Base-by-base conservation (phyloP, 73 alveolate genomes). In the Paramecium caudatum region DNA sequence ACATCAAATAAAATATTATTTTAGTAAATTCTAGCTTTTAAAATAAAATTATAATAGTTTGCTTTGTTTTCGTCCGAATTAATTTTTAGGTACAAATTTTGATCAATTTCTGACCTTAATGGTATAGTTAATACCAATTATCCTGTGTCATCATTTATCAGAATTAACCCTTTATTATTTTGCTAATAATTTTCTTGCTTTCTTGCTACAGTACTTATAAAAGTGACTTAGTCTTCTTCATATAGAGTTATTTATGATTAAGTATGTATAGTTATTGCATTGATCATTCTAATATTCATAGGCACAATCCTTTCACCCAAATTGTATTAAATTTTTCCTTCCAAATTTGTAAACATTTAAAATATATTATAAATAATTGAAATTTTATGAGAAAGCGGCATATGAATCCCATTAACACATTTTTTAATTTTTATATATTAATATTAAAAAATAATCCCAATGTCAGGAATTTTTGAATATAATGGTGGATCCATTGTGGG, bases 401-500 rank as follows among this genome's bases (percentile, higher is more conserved):
- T n/a, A n/a, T n/a, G n/a, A n/a, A n/a, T n/a, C n/a, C n/a, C n/a
- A n/a, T n/a, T n/a, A n/a, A n/a, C n/a, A n/a, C n/a, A n/a, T n/a
- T n/a, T n/a, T n/a, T n/a, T n/a, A n/a, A n/a, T n/a, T n/a, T n/a
- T 55, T 8, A 19, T 15, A 21, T 62, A 65, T 25, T 33, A 33
- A 65, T 65, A 65, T 65, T 41, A 74, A 36, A 15, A 43, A 74
- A 41, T 74, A 36, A 68, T 68, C 84, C 88, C 43, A 74, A 74
- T 74, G 91, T 90, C 91, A 21, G 82, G 82, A 34, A 80, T 80
- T 47, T 91, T 91, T 82, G 74, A 78, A 61, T 97, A 96, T 96
- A 96, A 97, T 91, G 99, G 99, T 37, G 96, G 96, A 82, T 94
- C 98, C 43, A 94, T 97, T 92, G 95, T 97, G 16, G 99, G 98